These are phyloP conservation scores for Heliosperma pusillum DNA, from an alignment of 148 eudicot species.

Conservation along the genomic window DNA sequence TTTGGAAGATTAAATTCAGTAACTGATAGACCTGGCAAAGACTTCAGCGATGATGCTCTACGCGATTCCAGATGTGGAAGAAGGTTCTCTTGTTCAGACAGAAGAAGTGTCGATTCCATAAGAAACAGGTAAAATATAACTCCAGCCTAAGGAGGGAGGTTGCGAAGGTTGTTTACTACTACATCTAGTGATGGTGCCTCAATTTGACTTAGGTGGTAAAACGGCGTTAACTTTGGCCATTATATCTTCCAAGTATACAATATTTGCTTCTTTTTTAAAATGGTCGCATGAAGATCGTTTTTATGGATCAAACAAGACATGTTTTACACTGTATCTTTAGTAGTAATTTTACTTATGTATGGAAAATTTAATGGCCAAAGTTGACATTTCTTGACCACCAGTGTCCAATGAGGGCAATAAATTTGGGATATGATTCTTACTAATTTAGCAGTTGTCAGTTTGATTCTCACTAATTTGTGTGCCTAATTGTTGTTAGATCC, in stretches of 20 bases:
- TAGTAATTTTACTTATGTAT: neutral
- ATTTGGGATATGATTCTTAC: neutral
- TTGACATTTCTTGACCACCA: neutral
- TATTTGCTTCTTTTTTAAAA: no score
- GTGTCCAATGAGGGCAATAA: neutral
- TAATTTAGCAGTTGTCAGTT: neutral
- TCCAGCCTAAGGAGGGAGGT: neutral
- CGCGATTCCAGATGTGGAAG: conserved; percentile 34
- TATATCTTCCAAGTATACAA: no score
- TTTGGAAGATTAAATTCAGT: conserved; percentile 23
- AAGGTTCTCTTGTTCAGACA: conserved; percentile 30
- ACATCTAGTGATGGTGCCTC: neutral
- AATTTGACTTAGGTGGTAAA: neutral
- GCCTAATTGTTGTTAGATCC: conserved; percentile 16
- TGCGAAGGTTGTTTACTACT: no score
- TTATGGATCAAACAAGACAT: neutral
- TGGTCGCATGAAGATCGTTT: neutral
- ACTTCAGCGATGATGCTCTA: conserved; percentile 13
- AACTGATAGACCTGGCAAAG: conserved; percentile 30
- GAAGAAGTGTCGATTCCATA: conserved; percentile 1
- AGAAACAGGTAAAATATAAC: conserved; percentile 37
- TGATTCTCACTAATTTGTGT: conserved; percentile 13
- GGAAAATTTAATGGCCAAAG: neutral
- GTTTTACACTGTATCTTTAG: neutral
- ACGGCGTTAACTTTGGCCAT: neutral